Conservation (phyloP, 1,284 basidiomycete genomes). For the Bjerkandera adusta region DNA sequence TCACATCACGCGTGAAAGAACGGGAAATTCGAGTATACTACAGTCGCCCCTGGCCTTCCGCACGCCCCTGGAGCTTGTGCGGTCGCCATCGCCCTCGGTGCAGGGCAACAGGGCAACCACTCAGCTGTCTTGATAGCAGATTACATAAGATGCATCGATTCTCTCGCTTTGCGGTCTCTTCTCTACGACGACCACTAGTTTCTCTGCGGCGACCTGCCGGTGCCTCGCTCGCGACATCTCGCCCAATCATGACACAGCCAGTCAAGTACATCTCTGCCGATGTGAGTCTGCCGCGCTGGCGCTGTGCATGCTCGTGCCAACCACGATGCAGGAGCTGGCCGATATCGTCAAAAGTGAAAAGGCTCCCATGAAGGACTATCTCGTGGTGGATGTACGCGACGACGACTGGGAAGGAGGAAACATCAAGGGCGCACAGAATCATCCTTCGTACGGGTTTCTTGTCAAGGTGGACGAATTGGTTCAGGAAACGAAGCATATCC, state of each 20-base stretch:
- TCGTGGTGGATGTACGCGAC: conserved; percentile 78
- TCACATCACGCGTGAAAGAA: no score
- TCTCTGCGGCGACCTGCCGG: no score
- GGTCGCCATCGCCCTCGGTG: no score
- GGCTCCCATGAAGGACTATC: conserved; percentile 59
- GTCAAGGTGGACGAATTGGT: conserved; percentile 56
- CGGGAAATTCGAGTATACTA: no score
- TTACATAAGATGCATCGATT: no score
- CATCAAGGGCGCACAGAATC: conserved; percentile 60
- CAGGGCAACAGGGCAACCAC: no score
- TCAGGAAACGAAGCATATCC: conserved; percentile 56
- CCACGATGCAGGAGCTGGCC: conserved; percentile 58
- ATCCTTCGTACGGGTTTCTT: conserved; percentile 60
- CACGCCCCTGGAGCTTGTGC: no score
- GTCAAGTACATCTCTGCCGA: conserved; percentile 32
- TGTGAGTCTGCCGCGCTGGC: conserved; percentile 18
- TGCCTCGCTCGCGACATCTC: no score
- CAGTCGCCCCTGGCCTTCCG: no score
- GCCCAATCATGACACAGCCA: conserved; percentile 14
- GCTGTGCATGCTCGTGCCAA: background rate
- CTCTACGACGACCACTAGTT: no score
- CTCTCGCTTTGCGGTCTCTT: no score
- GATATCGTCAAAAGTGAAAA: conserved; percentile 61
- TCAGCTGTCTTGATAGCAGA: no score
- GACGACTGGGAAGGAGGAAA: conserved; percentile 75